Evolutionary conservation across 768 basidiomycete species (phyloP).

Genomic region (Leccinum disarticulatum): DNA sequence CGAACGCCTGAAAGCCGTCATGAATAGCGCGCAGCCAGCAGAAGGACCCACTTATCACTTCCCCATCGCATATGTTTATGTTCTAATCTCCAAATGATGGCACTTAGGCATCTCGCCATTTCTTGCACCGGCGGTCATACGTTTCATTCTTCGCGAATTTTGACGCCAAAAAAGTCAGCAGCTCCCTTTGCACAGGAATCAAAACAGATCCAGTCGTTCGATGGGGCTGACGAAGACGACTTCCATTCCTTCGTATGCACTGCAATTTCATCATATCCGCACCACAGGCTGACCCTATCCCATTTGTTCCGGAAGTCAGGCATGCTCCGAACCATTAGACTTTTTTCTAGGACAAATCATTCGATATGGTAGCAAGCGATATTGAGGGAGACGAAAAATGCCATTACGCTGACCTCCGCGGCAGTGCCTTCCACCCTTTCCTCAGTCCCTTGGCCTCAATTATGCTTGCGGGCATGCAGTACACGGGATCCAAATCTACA

Average conservation of each 20-base stretch:
- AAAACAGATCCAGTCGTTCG: background rate
- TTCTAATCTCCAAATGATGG: slow-evolving; percentile 10
- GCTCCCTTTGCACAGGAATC: slow-evolving; percentile 6
- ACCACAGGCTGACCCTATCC: background rate
- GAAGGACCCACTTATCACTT: background rate
- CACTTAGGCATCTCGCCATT: background rate
- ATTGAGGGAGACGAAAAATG: slow-evolving; percentile 3
- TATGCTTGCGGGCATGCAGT: slow-evolving; percentile 87
- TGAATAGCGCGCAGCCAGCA: background rate
- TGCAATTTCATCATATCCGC: slow-evolving; percentile 1
- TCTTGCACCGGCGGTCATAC: slow-evolving; percentile 1
- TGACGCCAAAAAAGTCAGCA: background rate
- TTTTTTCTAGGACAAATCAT: background rate
- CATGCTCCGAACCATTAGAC: background rate
- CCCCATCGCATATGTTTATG: background rate
- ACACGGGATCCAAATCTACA: slow-evolving; percentile 87
- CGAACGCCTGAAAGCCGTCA: background rate
- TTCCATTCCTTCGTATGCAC: slow-evolving; percentile 22
- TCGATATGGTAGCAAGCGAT: slow-evolving; percentile 6
- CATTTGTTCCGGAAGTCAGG: background rate
- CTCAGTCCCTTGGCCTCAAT: slow-evolving; percentile 69
- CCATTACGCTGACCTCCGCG: slow-evolving; percentile 25
- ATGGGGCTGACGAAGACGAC: slow-evolving; percentile 4
- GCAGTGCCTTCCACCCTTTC: slow-evolving; percentile 43
- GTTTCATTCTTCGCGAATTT: background rate